Evolutionary conservation across 345 rosid species (phyloP), one percentile per base, ranked within the genome.

Genomic region (Gossypium herbaceum): DNA sequence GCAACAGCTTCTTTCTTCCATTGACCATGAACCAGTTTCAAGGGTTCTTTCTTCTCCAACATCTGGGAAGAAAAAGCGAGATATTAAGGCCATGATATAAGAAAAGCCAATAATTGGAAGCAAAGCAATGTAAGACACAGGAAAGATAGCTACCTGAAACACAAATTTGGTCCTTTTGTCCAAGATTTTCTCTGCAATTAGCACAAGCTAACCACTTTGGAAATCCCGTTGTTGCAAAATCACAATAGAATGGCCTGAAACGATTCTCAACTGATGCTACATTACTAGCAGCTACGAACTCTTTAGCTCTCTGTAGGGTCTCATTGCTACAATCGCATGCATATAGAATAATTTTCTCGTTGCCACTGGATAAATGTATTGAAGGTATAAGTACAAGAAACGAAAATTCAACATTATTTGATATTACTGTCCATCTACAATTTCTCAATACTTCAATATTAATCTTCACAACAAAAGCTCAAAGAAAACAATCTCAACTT

Each of bases 271-370:
- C 79, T 44, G 77, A 66, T 5, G 34, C 66, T 74, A 76, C 45
- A 20, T 78, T 48, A 64, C 80, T 11, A 2, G 72, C 44, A 69
- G 71, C 80, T 4, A 89, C 76, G 77, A 80, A 87, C 77, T 85
- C 92, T 79, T 84, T 85, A 1, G 90, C 88, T 65, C 83, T 87
- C 73, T 85, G 84, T 71, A 94, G 95, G 76, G 90, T 91, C 75
- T 89, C 91, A 48, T 78, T 69, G 79, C 98, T 91, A 85, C 94
- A 94, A 68, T 92, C 94, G 7, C 97, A 94, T 71, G 98, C 97
- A 76, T 92, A 91, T 34, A 91, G 88, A 9, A 75, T 67, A 56
- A 86, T 76, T 73, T 85, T 84, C 81, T 83, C 83, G 76, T 80
- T 85, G 60, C 94, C 93, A 27, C 97, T 92, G 52, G 68, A 74